Conservation (phyloP, 2,329 filamentous ascomycete species). For the Chrysoporthe deuterocubensis region DNA sequence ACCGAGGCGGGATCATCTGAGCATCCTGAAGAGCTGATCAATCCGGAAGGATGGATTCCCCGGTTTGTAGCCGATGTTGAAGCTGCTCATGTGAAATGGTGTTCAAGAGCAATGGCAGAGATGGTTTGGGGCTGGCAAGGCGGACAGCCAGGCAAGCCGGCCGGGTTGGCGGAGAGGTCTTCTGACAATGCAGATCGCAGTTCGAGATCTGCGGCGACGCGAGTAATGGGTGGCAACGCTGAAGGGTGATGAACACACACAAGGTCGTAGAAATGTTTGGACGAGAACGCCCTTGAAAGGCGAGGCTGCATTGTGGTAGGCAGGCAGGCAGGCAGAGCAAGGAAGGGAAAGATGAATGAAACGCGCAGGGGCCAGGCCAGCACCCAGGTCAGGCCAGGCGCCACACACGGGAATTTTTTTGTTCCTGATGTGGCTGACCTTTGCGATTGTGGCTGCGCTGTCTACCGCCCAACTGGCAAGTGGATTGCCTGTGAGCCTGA, state of each 20-base stretch:
- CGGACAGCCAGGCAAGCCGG: background rate
- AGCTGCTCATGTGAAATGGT: background rate
- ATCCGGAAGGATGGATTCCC: background rate
- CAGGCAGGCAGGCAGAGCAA: background rate
- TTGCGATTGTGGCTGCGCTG: background rate
- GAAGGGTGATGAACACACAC: background rate
- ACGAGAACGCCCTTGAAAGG: background rate
- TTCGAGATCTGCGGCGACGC: background rate
- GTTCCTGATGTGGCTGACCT: background rate
- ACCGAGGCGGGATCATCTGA: slow-evolving; percentile 1
- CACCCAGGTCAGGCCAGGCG: background rate
- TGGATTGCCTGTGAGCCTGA: background rate
- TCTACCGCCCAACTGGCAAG: background rate
- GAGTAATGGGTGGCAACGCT: background rate
- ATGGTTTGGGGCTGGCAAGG: background rate
- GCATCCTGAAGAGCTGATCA: slow-evolving; percentile 9
- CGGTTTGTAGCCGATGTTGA: background rate
- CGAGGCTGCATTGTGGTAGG: background rate
- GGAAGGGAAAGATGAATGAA: background rate
- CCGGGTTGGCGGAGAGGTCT: background rate
- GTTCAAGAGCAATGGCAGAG: background rate
- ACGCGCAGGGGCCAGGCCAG: background rate
- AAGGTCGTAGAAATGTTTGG: background rate
- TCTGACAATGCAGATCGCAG: background rate
- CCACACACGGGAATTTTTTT: background rate